Conservation (phyloP, 371 early-diverging fungal species). For the Batrachochytrium dendrobatidis region DNA sequence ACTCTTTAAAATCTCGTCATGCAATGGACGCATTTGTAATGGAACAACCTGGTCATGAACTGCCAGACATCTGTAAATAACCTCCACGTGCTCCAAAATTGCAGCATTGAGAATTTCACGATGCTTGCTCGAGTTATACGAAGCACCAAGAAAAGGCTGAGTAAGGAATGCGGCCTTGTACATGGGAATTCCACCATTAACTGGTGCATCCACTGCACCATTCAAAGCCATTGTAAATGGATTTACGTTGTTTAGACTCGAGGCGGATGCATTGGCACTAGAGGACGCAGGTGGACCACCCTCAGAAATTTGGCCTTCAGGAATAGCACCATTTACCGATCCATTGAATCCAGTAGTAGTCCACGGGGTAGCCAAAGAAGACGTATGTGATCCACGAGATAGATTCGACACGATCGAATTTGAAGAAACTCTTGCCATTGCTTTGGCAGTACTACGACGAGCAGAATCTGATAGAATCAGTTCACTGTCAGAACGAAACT, state of each 20-base stretch:
- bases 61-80: constrained; percentile 55
- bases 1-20: constrained; percentile 62
- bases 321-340: background rate
- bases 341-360: background rate
- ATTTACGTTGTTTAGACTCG: constrained; percentile 59
- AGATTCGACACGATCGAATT: background rate
- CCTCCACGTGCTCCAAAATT: constrained; percentile 58
- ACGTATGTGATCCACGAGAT: background rate
- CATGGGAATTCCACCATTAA: constrained; percentile 76
- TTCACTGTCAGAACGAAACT: constrained; percentile 44
- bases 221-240: constrained; percentile 76
- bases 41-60: constrained; percentile 60
- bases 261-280: background rate
- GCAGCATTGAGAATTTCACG: constrained; percentile 44
- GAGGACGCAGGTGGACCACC: background rate
- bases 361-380: background rate
- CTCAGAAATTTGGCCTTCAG: background rate
- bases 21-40: constrained; percentile 65
- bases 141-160: constrained; percentile 31
- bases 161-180: constrained; percentile 64
- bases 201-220: constrained; percentile 79
- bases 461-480: constrained; percentile 14
- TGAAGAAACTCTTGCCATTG: background rate
- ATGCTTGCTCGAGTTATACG: constrained; percentile 38
- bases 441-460: background rate